A percentile compares a stretch with the other conserved stretches of the same genome.
Conservation (phyloP, 2,329 filamentous ascomycete genomes). For the Monilinia vaccinii-corymbosi region DNA sequence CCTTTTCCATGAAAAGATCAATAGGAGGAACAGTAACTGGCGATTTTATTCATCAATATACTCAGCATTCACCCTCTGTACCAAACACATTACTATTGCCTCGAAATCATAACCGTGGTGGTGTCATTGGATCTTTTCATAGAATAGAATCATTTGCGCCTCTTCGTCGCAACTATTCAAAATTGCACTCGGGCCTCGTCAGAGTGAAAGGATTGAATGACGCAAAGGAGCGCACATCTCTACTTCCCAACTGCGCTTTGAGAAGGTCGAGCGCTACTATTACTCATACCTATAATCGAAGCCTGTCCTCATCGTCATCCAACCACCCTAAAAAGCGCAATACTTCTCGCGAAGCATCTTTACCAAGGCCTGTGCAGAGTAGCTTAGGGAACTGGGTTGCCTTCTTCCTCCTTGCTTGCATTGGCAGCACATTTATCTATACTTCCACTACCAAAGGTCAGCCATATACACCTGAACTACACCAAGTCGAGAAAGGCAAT, state of each 20-base stretch:
- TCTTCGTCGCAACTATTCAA: slow-evolving; percentile 1
- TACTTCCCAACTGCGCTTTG: neutral
- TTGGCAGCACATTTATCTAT: slow-evolving; percentile 14
- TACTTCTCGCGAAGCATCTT: slow-evolving; percentile 2
- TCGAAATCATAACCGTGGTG: neutral
- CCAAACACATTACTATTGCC: neutral
- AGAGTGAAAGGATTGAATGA: neutral
- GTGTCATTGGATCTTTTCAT: neutral
- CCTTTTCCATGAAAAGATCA: slow-evolving; percentile 5
- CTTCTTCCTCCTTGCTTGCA: slow-evolving; percentile 7
- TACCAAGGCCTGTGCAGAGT: neutral
- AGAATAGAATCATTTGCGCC: neutral
- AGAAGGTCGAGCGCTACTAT: neutral
- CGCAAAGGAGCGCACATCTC: neutral
- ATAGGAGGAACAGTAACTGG: neutral
- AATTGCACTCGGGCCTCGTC: neutral
- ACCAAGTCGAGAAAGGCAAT: neutral
- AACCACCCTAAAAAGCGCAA: neutral
- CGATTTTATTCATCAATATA: neutral
- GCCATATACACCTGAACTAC: neutral
- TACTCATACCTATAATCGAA: neutral
- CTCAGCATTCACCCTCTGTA: neutral
- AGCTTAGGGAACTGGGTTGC: slow-evolving; percentile 4
- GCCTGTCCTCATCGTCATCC: neutral
- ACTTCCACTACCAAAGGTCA: neutral